Percentiles rank a stretch among this genome's conserved stretches.
Evolutionary conservation across 495 filamentous ascomycete species (phyloP).

Genomic region (Penicillium taxi): DNA sequence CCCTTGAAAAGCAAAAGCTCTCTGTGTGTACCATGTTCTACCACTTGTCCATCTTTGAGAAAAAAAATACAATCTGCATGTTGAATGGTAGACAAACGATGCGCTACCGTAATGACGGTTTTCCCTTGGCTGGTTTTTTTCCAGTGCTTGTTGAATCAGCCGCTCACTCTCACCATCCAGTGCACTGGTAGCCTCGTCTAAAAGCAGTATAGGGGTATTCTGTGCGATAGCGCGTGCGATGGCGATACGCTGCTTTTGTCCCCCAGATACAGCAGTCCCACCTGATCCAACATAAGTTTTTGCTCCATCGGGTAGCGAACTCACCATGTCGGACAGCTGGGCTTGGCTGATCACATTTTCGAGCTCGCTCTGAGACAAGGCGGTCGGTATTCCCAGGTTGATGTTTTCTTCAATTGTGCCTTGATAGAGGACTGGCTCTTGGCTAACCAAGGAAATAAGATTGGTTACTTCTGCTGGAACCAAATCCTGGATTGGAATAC

Average conservation of each 20-base stretch:
- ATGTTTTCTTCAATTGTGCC: constrained; percentile 74
- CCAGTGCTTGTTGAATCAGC: constrained; percentile 1
- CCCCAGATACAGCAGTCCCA: constrained; percentile 65
- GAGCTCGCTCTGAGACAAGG: constrained; percentile 56
- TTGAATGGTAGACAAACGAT: constrained; percentile 2
- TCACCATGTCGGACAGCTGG: constrained; percentile 84
- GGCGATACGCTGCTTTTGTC: constrained; percentile 74
- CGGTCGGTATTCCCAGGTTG: constrained; percentile 63
- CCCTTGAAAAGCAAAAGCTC: constrained; percentile 1
- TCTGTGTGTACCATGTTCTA: constrained; percentile 2
- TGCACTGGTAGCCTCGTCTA: constrained; percentile 3
- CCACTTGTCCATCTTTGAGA: not conserved
- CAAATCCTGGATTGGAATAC: no score
- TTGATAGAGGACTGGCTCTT: constrained; percentile 77
- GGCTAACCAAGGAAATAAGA: constrained; percentile 66
- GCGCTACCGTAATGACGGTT: constrained; percentile 1
- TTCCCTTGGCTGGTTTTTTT: not conserved
- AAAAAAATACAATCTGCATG: constrained; percentile 2
- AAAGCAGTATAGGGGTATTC: constrained; percentile 50
- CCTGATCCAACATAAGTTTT: constrained; percentile 63
- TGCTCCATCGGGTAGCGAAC: constrained; percentile 61
- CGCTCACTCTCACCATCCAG: constrained; percentile 2
- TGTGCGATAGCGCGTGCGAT: constrained; percentile 64
- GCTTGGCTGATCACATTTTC: constrained; percentile 63
- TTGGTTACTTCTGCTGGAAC: no score